Evolutionary conservation across 129 eudicot genomes (phyloP), one percentile per base, ranked within the genome.

Genomic region (Pittosporum tobira): DNA sequence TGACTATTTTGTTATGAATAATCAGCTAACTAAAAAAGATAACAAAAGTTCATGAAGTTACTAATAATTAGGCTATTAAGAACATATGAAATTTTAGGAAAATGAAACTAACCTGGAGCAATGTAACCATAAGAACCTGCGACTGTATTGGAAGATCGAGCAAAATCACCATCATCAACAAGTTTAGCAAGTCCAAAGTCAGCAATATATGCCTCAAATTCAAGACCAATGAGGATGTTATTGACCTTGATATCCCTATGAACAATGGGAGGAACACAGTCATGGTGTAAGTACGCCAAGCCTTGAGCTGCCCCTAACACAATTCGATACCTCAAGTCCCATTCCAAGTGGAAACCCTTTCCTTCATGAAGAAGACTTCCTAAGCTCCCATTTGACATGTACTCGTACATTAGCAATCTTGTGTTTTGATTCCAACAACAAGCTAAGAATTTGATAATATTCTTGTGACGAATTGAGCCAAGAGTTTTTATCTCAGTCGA

Each of bases 111-210:
- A 90, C 98, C 99, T 56, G 99, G 99, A 1, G 99, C 99, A 10
- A 93, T 93, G 52, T 93, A 93, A 18, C 99, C 99, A 53, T 83
- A 93, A 14, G 99, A 93, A 40, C 99, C 99, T 24, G 96, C 99
- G 44, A 93, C 73, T 0, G 94, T 87, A 49, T 78, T 87, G 64
- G 99, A 93, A 26, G 94, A 91, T n/a, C 94, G 74, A 18, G 79
- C 85, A 63, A 81, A 93, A 71, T 87, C 91, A 18, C 77, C 69
- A 72, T 81, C 90, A 26, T 81, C 94, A 18, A 84, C 94, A 48
- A 87, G 96, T 71, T 93, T 93, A 2, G 99, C 99, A 23, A 93
- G 80, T 12, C 99, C 99, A 61, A 93, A 93, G 75, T 93, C 99
- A 26, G 99, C 99, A 64, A 93, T 93, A 20, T 87, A 93, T 8